Conservation (phyloP, 177 flowering plant genomes). For the Vitis hybrid region DNA sequence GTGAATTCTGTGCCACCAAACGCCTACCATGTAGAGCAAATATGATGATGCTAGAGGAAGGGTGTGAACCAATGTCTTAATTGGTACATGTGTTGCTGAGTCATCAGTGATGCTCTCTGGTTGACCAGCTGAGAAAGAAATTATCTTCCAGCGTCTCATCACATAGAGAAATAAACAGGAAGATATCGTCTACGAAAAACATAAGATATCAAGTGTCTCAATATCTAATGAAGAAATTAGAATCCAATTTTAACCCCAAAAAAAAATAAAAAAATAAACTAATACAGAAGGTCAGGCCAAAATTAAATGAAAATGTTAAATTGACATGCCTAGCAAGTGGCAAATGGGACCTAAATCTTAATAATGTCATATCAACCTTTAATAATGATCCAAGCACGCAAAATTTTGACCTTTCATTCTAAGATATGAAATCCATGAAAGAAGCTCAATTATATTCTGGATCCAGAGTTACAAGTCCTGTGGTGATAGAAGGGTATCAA, state of each 20-base stretch:
- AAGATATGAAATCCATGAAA: background rate
- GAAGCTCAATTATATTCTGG: background rate
- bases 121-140: slow-evolving; percentile 59
- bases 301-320: background rate
- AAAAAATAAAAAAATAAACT: background rate
- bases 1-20: background rate
- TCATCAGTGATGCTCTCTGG: slow-evolving; percentile 29
- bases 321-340: background rate
- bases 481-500: background rate
- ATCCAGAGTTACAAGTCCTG: background rate
- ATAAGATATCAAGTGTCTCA: background rate
- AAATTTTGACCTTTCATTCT: too few species aligned
- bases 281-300: background rate
- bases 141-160: slow-evolving; percentile 59
- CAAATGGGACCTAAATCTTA: background rate
- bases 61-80: slow-evolving; percentile 57
- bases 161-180: slow-evolving; percentile 72
- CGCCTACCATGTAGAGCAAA: slow-evolving; percentile 79
- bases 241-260: background rate
- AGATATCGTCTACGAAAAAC: slow-evolving; percentile 49
- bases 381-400: too few species aligned
- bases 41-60: slow-evolving; percentile 71
- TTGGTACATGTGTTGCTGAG: slow-evolving; percentile 46
- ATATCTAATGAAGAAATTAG: background rate
- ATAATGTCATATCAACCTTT: too few species aligned